A percentile compares a stretch with the other conserved stretches of the same genome.
These are phyloP conservation scores for Phytomonas sp. DNA, from an alignment of 208 protist species.

Conservation along the genomic window DNA sequence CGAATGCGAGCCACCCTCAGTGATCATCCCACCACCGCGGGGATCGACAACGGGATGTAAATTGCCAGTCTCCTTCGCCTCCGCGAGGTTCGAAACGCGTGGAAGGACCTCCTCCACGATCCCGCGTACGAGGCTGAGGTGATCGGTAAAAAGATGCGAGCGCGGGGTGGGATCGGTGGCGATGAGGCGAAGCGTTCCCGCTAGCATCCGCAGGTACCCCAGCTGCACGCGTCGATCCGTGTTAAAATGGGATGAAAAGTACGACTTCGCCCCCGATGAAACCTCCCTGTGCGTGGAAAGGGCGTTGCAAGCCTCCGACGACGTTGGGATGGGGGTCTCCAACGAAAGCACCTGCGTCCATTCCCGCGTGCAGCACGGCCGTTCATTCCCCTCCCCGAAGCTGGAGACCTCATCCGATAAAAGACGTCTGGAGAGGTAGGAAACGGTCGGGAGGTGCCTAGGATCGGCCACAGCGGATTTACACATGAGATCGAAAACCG, in stretches of 20 bases:
- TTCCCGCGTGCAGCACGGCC: slow-evolving; percentile 54
- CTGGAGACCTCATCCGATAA: slow-evolving; percentile 47
- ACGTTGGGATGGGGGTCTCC: background rate
- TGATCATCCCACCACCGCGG: background rate
- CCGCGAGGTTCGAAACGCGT: slow-evolving; percentile 26
- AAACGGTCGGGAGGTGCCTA: slow-evolving; percentile 16
- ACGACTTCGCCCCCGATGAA: background rate
- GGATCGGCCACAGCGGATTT: slow-evolving; percentile 15
- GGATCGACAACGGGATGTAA: background rate
- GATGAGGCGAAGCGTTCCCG: slow-evolving; percentile 46
- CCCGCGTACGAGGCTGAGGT: slow-evolving; percentile 24
- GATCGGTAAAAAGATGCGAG: slow-evolving; percentile 40
- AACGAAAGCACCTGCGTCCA: slow-evolving; percentile 49
- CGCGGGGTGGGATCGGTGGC: slow-evolving; percentile 18
- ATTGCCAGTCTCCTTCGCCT: slow-evolving; percentile 14
- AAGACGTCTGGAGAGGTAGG: slow-evolving; percentile 51
- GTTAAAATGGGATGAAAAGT: slow-evolving; percentile 13
- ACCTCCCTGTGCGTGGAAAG: background rate
- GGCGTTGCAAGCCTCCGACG: background rate
- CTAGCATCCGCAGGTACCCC: slow-evolving; percentile 44
- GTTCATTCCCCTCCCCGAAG: slow-evolving; percentile 77
- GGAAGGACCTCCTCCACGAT: slow-evolving; percentile 34
- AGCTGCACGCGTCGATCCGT: slow-evolving; percentile 45
- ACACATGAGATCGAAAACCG: slow-evolving; percentile 40
- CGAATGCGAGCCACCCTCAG: background rate